Base-by-base conservation (phyloP, 352 stramenopile genomes). In the Globisporangium parvum region DNA sequence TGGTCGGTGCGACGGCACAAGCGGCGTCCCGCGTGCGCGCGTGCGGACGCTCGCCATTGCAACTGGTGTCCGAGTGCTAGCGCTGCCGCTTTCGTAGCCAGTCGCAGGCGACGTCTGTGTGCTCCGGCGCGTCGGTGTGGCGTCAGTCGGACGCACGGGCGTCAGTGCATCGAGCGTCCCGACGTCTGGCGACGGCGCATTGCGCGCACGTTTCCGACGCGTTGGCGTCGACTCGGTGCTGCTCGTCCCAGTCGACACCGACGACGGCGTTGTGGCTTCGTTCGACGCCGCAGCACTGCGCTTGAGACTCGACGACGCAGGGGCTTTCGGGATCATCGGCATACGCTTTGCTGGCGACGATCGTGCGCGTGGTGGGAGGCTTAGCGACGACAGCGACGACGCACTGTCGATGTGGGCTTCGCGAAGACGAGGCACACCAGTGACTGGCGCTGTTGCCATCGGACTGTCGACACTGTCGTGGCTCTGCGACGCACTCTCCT, bases 41-140 rank as follows among this genome's bases (percentile, higher is more conserved):
- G 70, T 87, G 49, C 78, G 71, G 42, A 79, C 59, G 28, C 63
- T 80, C 21, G 77, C 67, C 0, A 74, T 79, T 21, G 77, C 67
- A 0, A 74, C 83, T n/a, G 64, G 73, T 18, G 67, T 55, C 39
- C 35, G 14, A 3, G 20, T 26, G 17, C n/a, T 59, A 6, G 18
- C 14, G n/a, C 35, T 40, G 31, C 5, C 3, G 35, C 12, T 54
- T 21, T 47, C 28, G 40, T 42, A 15, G 21, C 6, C 28, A 56
- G 44, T 12, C 18, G 55, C 3, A 37, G n/a, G 20, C 26, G 53
- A 12, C 11, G 28, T 12, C 28, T 21, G 42, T 17, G 41, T 6
- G n/a, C 39, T 57, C 39, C 51, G 39, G n/a, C 51, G 51, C 8
- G 5, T 41, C 23, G 41, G 28, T 0, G 40, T 24, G 11, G 18